Base-by-base conservation (phyloP, 305 asterid species). In the Vinca major region DNA sequence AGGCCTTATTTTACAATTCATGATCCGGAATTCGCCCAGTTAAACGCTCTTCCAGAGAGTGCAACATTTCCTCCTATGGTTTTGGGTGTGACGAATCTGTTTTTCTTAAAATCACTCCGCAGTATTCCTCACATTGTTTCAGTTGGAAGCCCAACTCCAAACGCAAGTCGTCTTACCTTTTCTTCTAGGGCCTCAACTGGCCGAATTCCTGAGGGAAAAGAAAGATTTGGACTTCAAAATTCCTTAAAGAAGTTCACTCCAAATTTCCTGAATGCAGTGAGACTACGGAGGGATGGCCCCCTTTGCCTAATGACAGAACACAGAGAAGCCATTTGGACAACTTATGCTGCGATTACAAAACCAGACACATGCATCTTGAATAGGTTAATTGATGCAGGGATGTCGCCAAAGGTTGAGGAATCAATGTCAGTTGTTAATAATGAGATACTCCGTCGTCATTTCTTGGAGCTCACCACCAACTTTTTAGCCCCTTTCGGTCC, bases 401-500 rank as follows among this genome's bases (percentile, higher is more conserved):
- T 89, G 86, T 93, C 96, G 51, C 98, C 98, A 43, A 85, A 96
- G 78, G 96, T 89, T 73, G 98, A 93, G 81, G 98, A 93, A 88
- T 90, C 97, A 2, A 93, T 93, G 98, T 93, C 98, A 14, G 96
- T 93, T 72, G 98, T 93, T 71, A 93, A 90, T 82, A 93, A 93
- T 52, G 98, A 93, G 79, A 89, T 93, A 74, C 79, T 93, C 58
- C 95, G 95, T 65, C 95, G 98, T 67, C 98, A 93, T 84, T 93
- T 93, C 79, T 77, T 90, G 88, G 98, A 93, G 89, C 84, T 93
- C 84, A 93, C 98, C 0, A 87, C 96, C 61, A 93, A 90, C 69
- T 88, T 93, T 82, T 80, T 93, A 89, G 97, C 98, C 47, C 98
- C 97, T 69, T 93, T 93, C 72, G 98, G 97, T 71, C 96, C 98